Evolutionary conservation across 2,329 filamentous ascomycete species (phyloP).

Genomic region (Davidsoniella australis): DNA sequence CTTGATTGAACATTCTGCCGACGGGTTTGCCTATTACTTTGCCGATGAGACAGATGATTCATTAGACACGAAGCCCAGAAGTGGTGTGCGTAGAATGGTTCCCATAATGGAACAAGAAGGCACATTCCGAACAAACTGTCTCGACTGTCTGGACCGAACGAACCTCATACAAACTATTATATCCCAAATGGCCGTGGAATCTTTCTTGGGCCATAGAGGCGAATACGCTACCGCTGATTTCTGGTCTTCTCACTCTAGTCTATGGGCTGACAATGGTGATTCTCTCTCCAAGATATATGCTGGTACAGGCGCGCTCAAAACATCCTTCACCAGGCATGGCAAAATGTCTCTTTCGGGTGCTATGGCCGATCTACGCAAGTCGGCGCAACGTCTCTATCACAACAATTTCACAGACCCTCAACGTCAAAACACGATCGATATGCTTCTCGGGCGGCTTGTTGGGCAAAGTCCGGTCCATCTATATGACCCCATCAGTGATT

Average conservation of each 20-base stretch:
- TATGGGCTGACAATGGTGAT: slow-evolving; percentile 97
- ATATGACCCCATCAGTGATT: slow-evolving; percentile 89
- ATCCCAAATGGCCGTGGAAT: slow-evolving; percentile 79
- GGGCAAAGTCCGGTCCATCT: slow-evolving; percentile 71
- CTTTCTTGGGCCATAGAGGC: slow-evolving; percentile 58
- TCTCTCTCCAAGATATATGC: slow-evolving; percentile 89
- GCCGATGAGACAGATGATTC: slow-evolving; percentile 52
- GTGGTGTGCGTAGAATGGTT: slow-evolving; percentile 28
- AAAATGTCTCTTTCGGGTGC: slow-evolving; percentile 93
- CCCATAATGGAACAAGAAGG: slow-evolving; percentile 82
- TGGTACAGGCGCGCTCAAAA: slow-evolving; percentile 86
- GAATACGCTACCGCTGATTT: slow-evolving; percentile 61
- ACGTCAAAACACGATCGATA: slow-evolving; percentile 85
- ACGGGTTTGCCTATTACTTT: slow-evolving; percentile 85
- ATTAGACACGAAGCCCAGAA: slow-evolving; percentile 23
- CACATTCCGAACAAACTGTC: slow-evolving; percentile 88
- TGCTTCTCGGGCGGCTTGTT: slow-evolving; percentile 70
- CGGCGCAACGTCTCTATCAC: slow-evolving; percentile 82
- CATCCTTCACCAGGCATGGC: slow-evolving; percentile 81
- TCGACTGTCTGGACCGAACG: slow-evolving; percentile 89
- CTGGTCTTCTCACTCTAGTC: slow-evolving; percentile 76
- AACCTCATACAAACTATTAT: slow-evolving; percentile 94
- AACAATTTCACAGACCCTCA: slow-evolving; percentile 95
- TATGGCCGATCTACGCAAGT: slow-evolving; percentile 89
- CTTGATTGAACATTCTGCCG: slow-evolving; percentile 61